These are phyloP conservation scores for Stylosanthes scabra DNA, from an alignment of 331 rosid genomes.

Conservation along the genomic window DNA sequence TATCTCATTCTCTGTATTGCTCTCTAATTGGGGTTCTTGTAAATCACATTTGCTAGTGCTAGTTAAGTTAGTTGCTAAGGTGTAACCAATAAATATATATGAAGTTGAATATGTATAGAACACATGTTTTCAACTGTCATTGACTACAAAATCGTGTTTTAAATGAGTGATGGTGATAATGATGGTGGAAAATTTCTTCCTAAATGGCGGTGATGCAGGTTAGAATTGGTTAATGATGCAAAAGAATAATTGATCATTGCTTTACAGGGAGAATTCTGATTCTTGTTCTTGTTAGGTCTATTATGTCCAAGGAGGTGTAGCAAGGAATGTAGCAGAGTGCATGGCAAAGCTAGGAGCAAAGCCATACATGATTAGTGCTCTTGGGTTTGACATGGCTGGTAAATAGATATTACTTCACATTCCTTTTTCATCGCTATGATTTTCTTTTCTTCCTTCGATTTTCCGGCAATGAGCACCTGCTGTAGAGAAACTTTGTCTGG, in stretches of 20 bases:
- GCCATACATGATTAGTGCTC: slow-evolving; percentile 84
- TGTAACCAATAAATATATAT: too few relatives aligned
- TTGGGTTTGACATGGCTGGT: slow-evolving; percentile 91
- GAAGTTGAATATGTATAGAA: too few relatives aligned
- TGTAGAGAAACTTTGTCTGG: slow-evolving; percentile 7
- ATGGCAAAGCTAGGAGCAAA: slow-evolving; percentile 85
- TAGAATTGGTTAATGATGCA: slow-evolving; percentile 14
- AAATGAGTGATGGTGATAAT: slow-evolving; percentile 5
- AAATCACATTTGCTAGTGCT: neutral
- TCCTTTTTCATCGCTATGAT: neutral
- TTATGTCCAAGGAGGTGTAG: slow-evolving; percentile 86
- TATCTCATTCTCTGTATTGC: neutral
- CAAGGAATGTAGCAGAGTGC: slow-evolving; percentile 93
- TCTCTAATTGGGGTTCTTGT: neutral
- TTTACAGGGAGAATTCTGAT: slow-evolving; percentile 4
- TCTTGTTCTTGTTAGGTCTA: slow-evolving; percentile 54
- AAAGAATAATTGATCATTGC: neutral
- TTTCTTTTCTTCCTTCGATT: slow-evolving; percentile 1
- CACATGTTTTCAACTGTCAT: slow-evolving; percentile 6
- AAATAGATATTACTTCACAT: slow-evolving; percentile 22
- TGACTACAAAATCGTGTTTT: neutral
- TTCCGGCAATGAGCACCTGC: neutral
- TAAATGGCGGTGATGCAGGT: slow-evolving; percentile 1
- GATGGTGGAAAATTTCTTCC: slow-evolving; percentile 4
- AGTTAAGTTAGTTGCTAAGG: neutral